Conservation (phyloP, 129 eudicot species). For the Centella asiatica region DNA sequence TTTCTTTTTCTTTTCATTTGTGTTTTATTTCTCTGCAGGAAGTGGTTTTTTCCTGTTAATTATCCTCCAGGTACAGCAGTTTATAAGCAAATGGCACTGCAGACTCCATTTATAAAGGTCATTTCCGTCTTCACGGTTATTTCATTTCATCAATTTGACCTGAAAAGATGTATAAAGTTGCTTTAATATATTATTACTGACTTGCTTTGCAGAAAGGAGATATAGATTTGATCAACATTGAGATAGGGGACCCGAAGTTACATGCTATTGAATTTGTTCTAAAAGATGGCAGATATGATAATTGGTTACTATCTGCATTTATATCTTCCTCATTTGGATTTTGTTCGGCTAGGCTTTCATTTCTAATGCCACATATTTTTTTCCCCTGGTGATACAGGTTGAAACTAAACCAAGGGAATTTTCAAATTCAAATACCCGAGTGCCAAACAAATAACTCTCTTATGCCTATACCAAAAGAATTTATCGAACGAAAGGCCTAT, state of each 20-base stretch:
- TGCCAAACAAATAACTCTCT: constrained; percentile 15
- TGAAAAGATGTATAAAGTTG: not conserved
- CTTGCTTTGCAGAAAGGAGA: constrained; percentile 34
- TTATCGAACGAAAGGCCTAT: constrained; percentile 19
- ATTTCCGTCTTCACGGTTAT: not conserved
- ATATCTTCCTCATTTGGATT: not conserved
- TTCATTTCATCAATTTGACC: not conserved
- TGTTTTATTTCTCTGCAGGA: constrained; percentile 26
- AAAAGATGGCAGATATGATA: constrained; percentile 31
- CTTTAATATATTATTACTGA: constrained; percentile 1
- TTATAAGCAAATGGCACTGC: constrained; percentile 35
- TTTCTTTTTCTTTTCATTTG: not conserved
- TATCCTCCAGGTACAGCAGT: constrained; percentile 36
- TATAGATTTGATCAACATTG: constrained; percentile 27
- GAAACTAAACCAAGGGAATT: constrained; percentile 38
- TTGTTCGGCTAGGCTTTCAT: not conserved
- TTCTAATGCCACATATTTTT: not conserved
- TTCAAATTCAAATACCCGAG: constrained; percentile 32
- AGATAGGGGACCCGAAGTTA: constrained; percentile 41
- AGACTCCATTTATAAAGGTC: constrained; percentile 45
- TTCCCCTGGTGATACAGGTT: constrained; percentile 27
- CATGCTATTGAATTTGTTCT: constrained; percentile 40
- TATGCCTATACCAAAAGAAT: constrained; percentile 14
- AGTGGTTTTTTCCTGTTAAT: constrained; percentile 39
- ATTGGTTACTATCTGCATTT: constrained; percentile 22